These are phyloP conservation scores for Exophiala bonariae DNA, from an alignment of 2,329 filamentous ascomycete species.

Conservation along the genomic window DNA sequence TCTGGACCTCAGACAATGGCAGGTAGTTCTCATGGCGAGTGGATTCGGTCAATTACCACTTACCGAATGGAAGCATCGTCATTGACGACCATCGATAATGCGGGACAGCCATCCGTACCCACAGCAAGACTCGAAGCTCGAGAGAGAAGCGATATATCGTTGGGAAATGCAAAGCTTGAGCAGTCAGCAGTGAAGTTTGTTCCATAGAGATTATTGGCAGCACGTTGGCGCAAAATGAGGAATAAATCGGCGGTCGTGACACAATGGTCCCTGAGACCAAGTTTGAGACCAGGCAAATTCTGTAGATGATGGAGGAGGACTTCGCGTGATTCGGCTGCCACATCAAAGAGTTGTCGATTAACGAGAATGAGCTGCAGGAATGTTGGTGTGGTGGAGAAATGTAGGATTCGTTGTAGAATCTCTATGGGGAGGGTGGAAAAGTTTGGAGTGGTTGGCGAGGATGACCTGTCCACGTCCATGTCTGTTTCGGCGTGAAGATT, in stretches of 20 bases:
- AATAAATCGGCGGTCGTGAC: slow-evolving; percentile 32
- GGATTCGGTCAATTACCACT: no score
- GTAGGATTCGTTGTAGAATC: slow-evolving; percentile 40
- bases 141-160: slow-evolving; percentile 31
- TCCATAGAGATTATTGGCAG: slow-evolving; percentile 37
- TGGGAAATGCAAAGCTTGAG: slow-evolving; percentile 31
- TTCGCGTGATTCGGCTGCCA: slow-evolving; percentile 37
- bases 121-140: slow-evolving; percentile 35
- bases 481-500: no score
- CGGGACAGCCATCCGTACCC: slow-evolving; percentile 16
- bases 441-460: not conserved
- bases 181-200: slow-evolving; percentile 35
- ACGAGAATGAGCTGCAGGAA: slow-evolving; percentile 40
- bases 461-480: no score
- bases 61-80: slow-evolving; percentile 7
- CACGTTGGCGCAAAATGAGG: slow-evolving; percentile 32
- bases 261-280: slow-evolving; percentile 21
- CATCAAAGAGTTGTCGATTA: slow-evolving; percentile 36
- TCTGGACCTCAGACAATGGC: no score
- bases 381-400: slow-evolving; percentile 33
- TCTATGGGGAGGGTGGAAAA: slow-evolving; percentile 35
- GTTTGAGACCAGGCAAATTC: slow-evolving; percentile 34
- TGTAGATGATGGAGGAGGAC: slow-evolving; percentile 38
- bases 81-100: slow-evolving; percentile 34
- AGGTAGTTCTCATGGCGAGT: no score